Conservation (phyloP, 1,284 basidiomycete genomes). For the Fistulinella staudtii region DNA sequence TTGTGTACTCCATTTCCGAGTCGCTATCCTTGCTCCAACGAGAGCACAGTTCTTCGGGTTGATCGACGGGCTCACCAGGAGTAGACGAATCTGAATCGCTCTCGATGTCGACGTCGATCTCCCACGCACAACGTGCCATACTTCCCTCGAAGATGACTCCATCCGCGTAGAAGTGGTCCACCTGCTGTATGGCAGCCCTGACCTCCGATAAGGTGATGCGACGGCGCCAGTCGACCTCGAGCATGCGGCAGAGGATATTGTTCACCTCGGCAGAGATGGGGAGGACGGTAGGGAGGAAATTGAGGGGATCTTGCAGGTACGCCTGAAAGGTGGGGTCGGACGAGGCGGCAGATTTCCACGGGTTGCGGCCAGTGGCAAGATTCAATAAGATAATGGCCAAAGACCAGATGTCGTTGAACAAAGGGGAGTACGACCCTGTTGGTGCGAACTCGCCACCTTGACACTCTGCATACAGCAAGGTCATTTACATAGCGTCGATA, state of each 20-base stretch:
- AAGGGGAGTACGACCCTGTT: conserved; percentile 76
- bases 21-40: conserved; percentile 66
- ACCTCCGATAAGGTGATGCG: conserved; percentile 71
- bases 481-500: conserved; percentile 9
- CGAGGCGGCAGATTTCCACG: conserved; percentile 93
- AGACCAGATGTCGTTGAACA: conserved; percentile 96
- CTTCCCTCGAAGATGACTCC: conserved; percentile 76
- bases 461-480: conserved; percentile 59
- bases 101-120: conserved; percentile 66
- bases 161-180: conserved; percentile 68
- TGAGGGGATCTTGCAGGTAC: conserved; percentile 59
- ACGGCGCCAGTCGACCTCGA: conserved; percentile 68
- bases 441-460: conserved; percentile 80
- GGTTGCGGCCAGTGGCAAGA: conserved; percentile 92
- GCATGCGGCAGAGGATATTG: conserved; percentile 62
- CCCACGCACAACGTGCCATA: conserved; percentile 80
- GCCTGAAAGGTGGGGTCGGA: conserved; percentile 75
- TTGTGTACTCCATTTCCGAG: conserved; percentile 60
- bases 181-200: conserved; percentile 61
- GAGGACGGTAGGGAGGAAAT: conserved; percentile 69
- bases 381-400: conserved; percentile 96
- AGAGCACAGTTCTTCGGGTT: conserved; percentile 37
- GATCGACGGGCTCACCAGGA: conserved; percentile 30
- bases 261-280: conserved; percentile 72
- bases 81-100: conserved; percentile 49